Base-by-base conservation (phyloP, 2,329 filamentous ascomycete genomes). In the Fusarium armeniacum region DNA sequence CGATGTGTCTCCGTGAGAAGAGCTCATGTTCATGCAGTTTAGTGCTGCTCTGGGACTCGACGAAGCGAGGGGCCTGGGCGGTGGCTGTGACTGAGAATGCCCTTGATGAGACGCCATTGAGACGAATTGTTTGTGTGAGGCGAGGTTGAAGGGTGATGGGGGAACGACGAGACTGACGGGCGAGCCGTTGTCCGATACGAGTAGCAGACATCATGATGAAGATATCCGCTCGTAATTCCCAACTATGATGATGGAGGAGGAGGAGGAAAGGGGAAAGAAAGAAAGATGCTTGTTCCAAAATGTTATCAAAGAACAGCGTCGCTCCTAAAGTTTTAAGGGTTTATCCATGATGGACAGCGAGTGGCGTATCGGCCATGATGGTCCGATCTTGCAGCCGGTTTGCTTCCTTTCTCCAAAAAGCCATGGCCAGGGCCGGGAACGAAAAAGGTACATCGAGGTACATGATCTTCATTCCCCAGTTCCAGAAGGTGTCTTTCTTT, bases 1-100 rank as follows among this genome's bases (percentile, higher is more conserved):
- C 94, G 80, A 97, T 97, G 81, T 98, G 94, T 51, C 94, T 89
- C 64, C 92, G 88, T 53, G 92, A 86, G 77, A 97, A 97, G 59
- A 69, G 65, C 62, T 76, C 74, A 65, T 76, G 74, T 38, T 76
- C 64, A 6, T 59, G 50, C 49, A 73, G 50, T 47, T 72, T 52
- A 5, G 22, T 52, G 54, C 62, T 75, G 49, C 51, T 68, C 61
- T 71, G 63, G 5, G 62, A 63, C 50, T 72, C 71, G 38, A 53
- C 61, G 26, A 74, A 74, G 51, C 71, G 71, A 49, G 62, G 65
- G 12, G 65, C 63, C 22, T 55, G 58, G 36, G 58, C 12, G 47
- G 67, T 60, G 41, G 60, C 24, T 22, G 50, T 60, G 24, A 55
- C 57, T 38, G 73, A 75, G 40, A 75, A 74, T 49, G 58, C 44